A percentile compares a stretch with the other conserved stretches of the same genome.
Evolutionary conservation across 73 alveolate genomes (phyloP).

Genomic region (Paramecium primaurelia): DNA sequence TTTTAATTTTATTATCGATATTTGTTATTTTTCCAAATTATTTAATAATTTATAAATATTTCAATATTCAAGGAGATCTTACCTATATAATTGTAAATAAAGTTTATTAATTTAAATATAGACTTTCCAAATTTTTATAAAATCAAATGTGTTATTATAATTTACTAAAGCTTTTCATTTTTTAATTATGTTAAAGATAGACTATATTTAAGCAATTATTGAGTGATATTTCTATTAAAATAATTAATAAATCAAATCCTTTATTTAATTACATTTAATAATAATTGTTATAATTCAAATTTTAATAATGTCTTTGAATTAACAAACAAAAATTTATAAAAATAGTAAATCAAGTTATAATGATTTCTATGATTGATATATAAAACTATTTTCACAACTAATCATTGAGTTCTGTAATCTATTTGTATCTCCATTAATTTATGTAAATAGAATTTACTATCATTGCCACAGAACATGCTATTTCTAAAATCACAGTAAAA

Average conservation of each 20-base stretch:
- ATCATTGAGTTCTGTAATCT: slow-evolving; percentile 15
- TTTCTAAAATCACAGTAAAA: slow-evolving; percentile 38
- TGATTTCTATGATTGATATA: not conserved
- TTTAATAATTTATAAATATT: no score
- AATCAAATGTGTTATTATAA: not conserved
- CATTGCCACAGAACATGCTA: not conserved
- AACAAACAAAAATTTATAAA: no score
- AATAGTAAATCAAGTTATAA: not conserved
- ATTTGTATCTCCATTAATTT: slow-evolving; percentile 20
- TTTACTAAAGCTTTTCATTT: not conserved
- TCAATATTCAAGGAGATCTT: no score
- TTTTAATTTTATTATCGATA: no score
- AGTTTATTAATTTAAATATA: no score
- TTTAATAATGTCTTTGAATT: not conserved
- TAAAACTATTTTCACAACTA: slow-evolving; percentile 29
- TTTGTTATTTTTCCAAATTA: no score
- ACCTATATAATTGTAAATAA: no score
- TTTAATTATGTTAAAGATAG: not conserved
- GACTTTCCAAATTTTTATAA: no score
- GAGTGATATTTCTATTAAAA: not conserved
- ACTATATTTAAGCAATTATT: not conserved
- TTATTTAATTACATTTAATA: not conserved
- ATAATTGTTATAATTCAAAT: not conserved
- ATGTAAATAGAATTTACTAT: not conserved
- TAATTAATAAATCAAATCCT: not conserved